These are phyloP conservation scores for Xylaria sp. DNA, from an alignment of 2,329 filamentous ascomycete genomes.

Conservation along the genomic window DNA sequence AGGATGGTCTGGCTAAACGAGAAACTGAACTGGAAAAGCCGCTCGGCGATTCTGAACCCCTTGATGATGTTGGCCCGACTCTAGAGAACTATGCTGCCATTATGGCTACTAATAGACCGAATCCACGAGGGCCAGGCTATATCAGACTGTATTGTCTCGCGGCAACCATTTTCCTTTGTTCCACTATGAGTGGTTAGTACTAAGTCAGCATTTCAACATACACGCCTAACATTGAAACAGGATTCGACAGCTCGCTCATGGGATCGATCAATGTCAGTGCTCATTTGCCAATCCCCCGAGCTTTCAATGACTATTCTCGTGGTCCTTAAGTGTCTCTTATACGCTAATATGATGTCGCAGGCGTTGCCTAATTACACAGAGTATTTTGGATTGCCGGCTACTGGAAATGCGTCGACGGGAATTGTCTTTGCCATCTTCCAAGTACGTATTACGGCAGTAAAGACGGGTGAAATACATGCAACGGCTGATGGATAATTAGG, in stretches of 20 bases:
- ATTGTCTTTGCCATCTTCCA: constrained; percentile 59
- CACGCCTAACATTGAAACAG: constrained; percentile 40
- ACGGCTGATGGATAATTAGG: constrained; percentile 40
- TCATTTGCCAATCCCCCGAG: neutral
- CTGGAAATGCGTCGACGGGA: constrained; percentile 55
- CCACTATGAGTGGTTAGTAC: constrained; percentile 55
- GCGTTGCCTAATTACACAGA: constrained; percentile 54
- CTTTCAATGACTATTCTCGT: neutral
- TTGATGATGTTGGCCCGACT: constrained; percentile 35
- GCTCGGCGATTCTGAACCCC: neutral
- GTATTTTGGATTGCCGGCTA: constrained; percentile 53
- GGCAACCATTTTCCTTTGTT: constrained; percentile 50
- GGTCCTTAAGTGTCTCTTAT: neutral
- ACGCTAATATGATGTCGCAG: constrained; percentile 26
- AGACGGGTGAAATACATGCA: too few relatives aligned
- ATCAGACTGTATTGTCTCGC: constrained; percentile 49
- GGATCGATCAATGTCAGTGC: constrained; percentile 55
- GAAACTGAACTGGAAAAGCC: constrained; percentile 10
- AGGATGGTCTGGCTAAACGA: neutral
- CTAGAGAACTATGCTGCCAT: constrained; percentile 49
- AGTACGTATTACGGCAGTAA: constrained; percentile 29
- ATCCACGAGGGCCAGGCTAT: constrained; percentile 48
- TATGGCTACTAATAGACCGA: constrained; percentile 49
- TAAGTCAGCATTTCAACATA: neutral
- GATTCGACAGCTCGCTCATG: constrained; percentile 57